Conservation (phyloP, 1,284 basidiomycete species). For the Apiotrichum laibachii region DNA sequence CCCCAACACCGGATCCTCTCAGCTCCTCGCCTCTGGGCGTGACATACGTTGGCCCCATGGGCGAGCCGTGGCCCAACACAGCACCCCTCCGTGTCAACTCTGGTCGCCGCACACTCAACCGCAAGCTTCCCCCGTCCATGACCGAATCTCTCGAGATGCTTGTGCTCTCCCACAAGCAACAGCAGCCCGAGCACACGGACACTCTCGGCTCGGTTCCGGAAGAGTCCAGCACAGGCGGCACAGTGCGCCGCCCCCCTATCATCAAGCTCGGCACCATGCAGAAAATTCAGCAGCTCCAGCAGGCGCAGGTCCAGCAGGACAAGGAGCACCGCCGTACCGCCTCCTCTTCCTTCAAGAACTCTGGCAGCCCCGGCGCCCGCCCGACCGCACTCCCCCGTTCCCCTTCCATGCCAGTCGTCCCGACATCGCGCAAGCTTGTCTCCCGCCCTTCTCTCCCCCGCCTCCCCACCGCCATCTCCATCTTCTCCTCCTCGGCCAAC, state of each 20-base stretch:
- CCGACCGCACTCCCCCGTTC: neutral
- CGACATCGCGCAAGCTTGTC: neutral
- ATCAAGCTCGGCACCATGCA: neutral
- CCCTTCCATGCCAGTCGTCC: neutral
- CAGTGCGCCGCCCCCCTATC: neutral
- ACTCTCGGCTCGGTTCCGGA: conserved; percentile 6
- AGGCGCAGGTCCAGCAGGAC: neutral
- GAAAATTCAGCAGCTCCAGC: neutral
- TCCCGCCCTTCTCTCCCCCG: too few species aligned
- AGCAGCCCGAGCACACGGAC: conserved; percentile 7
- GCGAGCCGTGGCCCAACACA: neutral
- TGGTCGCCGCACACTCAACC: conserved; percentile 16
- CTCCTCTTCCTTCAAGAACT: neutral
- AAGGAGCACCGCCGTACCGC: neutral
- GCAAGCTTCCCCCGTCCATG: conserved; percentile 33
- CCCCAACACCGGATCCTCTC: neutral
- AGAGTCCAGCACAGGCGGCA: neutral
- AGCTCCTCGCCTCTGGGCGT: too few species aligned
- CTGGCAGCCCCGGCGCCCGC: neutral
- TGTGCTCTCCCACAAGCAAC: conserved; percentile 2
- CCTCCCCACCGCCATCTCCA: too few species aligned
- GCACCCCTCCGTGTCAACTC: neutral
- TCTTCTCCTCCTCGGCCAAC: neutral
- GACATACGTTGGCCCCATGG: neutral
- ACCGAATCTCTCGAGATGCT: conserved; percentile 38